Percentiles rank a stretch among this genome's conserved stretches.
These are phyloP conservation scores for Spathaspora arborariae DNA, from an alignment of 805 yeast genomes.

Conservation along the genomic window DNA sequence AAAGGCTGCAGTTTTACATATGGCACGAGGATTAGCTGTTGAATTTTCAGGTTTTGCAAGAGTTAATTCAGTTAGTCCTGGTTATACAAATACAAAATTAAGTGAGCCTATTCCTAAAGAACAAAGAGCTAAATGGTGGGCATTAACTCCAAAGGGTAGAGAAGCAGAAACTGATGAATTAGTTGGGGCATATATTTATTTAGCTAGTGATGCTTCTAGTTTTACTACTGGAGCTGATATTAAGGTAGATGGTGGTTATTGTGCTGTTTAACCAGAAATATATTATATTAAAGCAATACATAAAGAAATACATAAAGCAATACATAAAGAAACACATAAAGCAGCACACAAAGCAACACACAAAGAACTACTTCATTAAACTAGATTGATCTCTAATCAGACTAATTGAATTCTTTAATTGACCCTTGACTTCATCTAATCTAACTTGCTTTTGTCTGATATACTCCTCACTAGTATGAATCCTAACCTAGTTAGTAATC, in stretches of 20 bases:
- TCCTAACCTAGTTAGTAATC: background rate
- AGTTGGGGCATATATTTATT: slow-evolving; percentile 73
- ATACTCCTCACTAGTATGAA: background rate
- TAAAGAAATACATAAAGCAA: background rate
- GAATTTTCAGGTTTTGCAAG: slow-evolving; percentile 89
- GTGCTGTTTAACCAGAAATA: slow-evolving; percentile 43
- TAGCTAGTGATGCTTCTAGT: slow-evolving; percentile 78
- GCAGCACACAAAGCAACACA: background rate
- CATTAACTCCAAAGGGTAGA: slow-evolving; percentile 66
- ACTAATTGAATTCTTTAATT: background rate
- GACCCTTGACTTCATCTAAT: background rate
- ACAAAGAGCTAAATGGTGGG: slow-evolving; percentile 36
- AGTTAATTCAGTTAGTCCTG: slow-evolving; percentile 79
- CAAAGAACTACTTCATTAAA: background rate
- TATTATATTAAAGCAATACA: too few species aligned
- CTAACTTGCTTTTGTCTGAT: background rate
- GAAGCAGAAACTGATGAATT: slow-evolving; percentile 71
- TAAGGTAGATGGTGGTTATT: slow-evolving; percentile 76
- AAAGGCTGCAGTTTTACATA: slow-evolving; percentile 78
- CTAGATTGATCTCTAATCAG: background rate
- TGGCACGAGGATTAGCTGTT: slow-evolving; percentile 73
- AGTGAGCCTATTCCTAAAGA: slow-evolving; percentile 37
- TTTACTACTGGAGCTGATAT: slow-evolving; percentile 79
- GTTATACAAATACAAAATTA: slow-evolving; percentile 77
- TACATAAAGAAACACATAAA: too few species aligned